Percentiles rank a stretch among this genome's conserved stretches.
phyloP scores from a whole-genome alignment of 345 rosid genomes.

The Jatropha curcas region DNA sequence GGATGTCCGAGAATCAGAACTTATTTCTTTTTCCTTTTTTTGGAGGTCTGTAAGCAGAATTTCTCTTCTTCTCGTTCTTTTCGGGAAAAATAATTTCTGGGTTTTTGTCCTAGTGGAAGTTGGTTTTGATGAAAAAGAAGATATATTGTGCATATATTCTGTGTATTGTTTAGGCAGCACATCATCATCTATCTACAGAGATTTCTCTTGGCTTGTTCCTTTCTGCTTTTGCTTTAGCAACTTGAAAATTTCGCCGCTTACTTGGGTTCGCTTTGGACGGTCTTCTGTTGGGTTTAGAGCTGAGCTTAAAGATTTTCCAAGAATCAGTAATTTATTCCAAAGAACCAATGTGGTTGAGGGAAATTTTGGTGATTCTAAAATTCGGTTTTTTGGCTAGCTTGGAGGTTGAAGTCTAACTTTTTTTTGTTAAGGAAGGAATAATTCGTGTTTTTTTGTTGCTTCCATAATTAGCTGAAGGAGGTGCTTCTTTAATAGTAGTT shows the following conservation, averaged over 20 bases:
- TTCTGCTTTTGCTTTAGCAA: conserved; percentile 29
- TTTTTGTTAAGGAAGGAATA: background rate
- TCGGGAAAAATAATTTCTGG: too few species aligned
- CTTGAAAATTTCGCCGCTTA: conserved; percentile 16
- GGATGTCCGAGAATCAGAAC: too few species aligned
- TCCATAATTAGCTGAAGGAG: background rate
- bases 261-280: background rate
- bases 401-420: background rate
- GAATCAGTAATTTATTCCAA: background rate
- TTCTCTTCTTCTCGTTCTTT: too few species aligned
- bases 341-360: background rate
- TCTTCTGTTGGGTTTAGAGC: background rate
- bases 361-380: conserved; percentile 2
- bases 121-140: background rate
- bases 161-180: background rate
- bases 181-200: background rate
- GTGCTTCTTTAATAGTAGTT: conserved; percentile 9
- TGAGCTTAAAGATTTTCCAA: background rate
- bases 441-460: background rate
- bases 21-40: too few species aligned
- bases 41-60: too few species aligned
- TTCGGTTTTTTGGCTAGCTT: conserved; percentile 9
- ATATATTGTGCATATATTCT: background rate
- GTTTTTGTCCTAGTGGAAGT: too few species aligned
- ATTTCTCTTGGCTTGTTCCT: conserved; percentile 19